Conservation (phyloP, 371 early-diverging fungal genomes). For the Cokeromyces recurvatus region DNA sequence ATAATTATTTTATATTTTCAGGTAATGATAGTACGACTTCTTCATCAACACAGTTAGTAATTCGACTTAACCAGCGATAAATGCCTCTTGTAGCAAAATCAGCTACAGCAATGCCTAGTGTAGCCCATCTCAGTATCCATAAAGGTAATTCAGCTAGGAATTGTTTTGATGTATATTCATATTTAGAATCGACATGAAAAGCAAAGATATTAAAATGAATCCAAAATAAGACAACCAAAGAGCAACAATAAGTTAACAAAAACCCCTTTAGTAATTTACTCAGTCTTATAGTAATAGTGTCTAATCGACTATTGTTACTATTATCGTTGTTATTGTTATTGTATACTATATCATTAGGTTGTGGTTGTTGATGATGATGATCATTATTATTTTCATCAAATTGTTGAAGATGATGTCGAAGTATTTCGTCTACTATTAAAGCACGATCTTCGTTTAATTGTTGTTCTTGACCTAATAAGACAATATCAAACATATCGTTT, state of each 20-base stretch:
- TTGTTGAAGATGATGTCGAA: too few relatives aligned
- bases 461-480: conserved; percentile 27
- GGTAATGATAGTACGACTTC: conserved; percentile 38
- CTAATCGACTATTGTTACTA: neutral
- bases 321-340: conserved; percentile 5
- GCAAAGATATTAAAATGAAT: conserved; percentile 60
- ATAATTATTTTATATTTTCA: conserved; percentile 1
- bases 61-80: conserved; percentile 27
- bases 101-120: conserved; percentile 54
- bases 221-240: conserved; percentile 54
- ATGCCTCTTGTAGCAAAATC: conserved; percentile 39
- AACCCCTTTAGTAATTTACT: conserved; percentile 24
- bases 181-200: conserved; percentile 38
- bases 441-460: conserved; percentile 4
- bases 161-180: conserved; percentile 27
- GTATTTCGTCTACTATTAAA: too few relatives aligned
- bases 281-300: conserved; percentile 11
- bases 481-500: conserved; percentile 55
- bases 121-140: conserved; percentile 59
- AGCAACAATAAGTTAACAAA: conserved; percentile 38
- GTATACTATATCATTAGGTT: too few relatives aligned
- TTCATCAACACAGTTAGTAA: conserved; percentile 30
- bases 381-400: too few relatives aligned
- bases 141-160: conserved; percentile 56
- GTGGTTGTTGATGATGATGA: too few relatives aligned